Conservation (phyloP, 768 basidiomycete species). For the Mrakia gelida region DNA sequence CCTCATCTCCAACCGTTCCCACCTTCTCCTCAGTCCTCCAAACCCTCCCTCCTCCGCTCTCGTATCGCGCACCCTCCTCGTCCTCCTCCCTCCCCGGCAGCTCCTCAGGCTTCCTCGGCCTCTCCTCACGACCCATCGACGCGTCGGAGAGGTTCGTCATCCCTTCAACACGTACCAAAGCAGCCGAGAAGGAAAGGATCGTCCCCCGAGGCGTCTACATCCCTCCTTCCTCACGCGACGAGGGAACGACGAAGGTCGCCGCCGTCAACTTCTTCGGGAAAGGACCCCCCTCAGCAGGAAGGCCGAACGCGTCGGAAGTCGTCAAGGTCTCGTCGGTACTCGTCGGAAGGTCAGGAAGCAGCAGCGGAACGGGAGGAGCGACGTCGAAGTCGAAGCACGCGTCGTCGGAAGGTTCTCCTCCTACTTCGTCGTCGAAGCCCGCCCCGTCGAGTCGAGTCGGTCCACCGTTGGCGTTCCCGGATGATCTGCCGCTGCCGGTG, state of each 20-base stretch:
- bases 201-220: slow-evolving; percentile 4
- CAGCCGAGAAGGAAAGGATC: background rate
- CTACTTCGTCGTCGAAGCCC: background rate
- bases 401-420: background rate
- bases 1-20: background rate
- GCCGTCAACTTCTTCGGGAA: slow-evolving; percentile 9
- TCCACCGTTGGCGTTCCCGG: background rate
- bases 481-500: background rate
- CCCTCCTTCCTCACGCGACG: background rate
- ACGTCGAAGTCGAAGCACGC: background rate
- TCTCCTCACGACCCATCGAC: background rate
- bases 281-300: background rate
- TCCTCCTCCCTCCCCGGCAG: background rate
- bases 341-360: background rate
- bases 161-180: background rate
- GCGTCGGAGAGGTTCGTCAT: slow-evolving; percentile 1
- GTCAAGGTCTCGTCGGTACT: slow-evolving; percentile 9
- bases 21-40: background rate
- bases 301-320: background rate
- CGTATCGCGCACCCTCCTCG: slow-evolving; percentile 2
- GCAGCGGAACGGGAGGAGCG: background rate
- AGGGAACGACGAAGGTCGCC: background rate
- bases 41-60: slow-evolving; percentile 7
- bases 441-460: background rate
- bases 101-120: background rate